Base-by-base conservation (phyloP, 352 stramenopile species). In the Aphanomyces stellatus region DNA sequence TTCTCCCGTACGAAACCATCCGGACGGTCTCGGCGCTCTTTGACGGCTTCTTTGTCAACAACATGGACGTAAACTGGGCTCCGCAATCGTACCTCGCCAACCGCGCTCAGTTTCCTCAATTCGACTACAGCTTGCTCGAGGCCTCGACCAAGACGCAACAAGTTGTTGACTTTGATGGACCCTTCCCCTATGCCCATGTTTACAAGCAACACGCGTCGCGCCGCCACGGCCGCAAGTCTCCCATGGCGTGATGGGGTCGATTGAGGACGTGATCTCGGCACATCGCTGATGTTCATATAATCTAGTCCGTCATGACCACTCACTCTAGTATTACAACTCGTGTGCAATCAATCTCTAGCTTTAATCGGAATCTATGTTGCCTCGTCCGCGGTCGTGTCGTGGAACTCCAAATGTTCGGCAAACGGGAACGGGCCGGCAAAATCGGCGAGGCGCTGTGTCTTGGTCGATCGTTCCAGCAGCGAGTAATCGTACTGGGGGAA, bases 351-450 rank as follows among this genome's bases (percentile, higher is more conserved):
- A n/a, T n/a, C n/a, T n/a, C n/a, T n/a, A n/a, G n/a, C n/a, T n/a
- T n/a, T n/a, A n/a, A n/a, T n/a, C n/a, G n/a, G n/a, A n/a, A n/a
- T 53, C 24, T 28, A 37, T n/a, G n/a, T 57, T 37, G n/a, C n/a
- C n/a, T n/a, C n/a, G n/a, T n/a, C n/a, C n/a, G n/a, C n/a, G n/a
- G n/a, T n/a, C n/a, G n/a, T n/a, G n/a, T n/a, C n/a, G n/a, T 60
- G 51, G n/a, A 46, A 69, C 30, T 75, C 71, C 10, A 90, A 76
- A 59, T 88, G 71, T 51, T 81, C 80, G 28, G 81, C 84, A 56
- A 86, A 88, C 53, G 80, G 84, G 68, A 92, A 92, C 0, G 80
- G 80, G 0, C 80, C 83, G 17, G 87, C 53, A 69, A 90, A 92
- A 55, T 83, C 53, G 65, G 73, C 87, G 59, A 76, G 78, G 73